These are phyloP conservation scores for Rhododendron griersonianum DNA, from an alignment of 148 eudicot genomes.

Conservation along the genomic window DNA sequence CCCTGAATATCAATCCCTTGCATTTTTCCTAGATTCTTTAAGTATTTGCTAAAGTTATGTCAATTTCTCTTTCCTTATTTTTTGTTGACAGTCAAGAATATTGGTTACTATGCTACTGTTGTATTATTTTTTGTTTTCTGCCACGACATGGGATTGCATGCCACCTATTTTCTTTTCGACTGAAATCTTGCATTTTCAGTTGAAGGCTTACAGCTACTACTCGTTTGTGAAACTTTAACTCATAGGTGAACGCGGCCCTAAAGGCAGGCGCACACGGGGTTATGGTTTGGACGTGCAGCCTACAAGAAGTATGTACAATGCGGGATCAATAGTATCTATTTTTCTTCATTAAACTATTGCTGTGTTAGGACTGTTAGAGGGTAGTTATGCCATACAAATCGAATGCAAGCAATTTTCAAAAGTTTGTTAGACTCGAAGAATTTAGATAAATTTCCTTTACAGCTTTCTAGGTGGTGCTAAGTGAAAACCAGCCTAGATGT, in stretches of 20 bases:
- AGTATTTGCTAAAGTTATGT: not conserved
- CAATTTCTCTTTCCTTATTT: not conserved
- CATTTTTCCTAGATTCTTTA: not conserved
- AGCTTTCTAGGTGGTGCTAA: not conserved
- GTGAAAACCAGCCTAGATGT: not conserved
- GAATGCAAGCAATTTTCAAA: not conserved
- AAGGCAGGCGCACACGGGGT: constrained; percentile 77
- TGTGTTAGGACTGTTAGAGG: not conserved
- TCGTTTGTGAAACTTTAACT: constrained; percentile 8
- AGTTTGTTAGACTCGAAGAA: not conserved
- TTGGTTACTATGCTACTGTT: not conserved
- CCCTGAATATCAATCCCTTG: not conserved
- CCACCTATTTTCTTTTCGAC: not conserved
- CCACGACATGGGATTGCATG: not conserved
- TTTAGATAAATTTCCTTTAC: not conserved
- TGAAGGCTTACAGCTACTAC: not conserved
- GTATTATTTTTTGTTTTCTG: not conserved
- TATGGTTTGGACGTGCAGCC: constrained; percentile 95
- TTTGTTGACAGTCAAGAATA: too few species aligned
- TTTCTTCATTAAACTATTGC: not conserved
- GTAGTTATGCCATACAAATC: not conserved
- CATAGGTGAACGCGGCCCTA: constrained; percentile 63
- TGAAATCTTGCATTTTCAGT: not conserved
- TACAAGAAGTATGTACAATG: constrained; percentile 51
- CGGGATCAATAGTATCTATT: not conserved